phyloP scores from a whole-genome alignment of 768 basidiomycete genomes.

The Inosperma sp. region DNA sequence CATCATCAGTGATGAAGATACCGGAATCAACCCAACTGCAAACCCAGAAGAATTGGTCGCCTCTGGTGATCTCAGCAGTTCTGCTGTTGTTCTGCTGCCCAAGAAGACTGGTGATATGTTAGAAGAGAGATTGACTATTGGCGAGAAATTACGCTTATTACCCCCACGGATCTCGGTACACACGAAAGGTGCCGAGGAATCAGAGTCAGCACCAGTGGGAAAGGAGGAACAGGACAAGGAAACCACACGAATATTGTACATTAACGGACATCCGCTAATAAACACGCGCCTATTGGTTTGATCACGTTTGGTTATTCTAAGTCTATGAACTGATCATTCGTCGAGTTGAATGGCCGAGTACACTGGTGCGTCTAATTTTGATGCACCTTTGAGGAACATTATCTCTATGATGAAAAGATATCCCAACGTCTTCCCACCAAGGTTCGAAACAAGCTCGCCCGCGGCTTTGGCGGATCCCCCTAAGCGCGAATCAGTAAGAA shows the following conservation, averaged over 20 bases:
- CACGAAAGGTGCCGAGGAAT: slow-evolving; percentile 17
- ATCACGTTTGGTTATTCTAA: slow-evolving; percentile 14
- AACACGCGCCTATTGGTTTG: slow-evolving; percentile 71
- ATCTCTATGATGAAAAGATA: slow-evolving; percentile 94
- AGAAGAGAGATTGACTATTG: slow-evolving; percentile 49
- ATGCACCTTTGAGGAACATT: slow-evolving; percentile 64
- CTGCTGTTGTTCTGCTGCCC: slow-evolving; percentile 56
- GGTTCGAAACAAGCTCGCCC: slow-evolving; percentile 78
- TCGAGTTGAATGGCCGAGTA: slow-evolving; percentile 85
- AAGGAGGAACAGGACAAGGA: slow-evolving; percentile 30
- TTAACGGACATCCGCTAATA: slow-evolving; percentile 70
- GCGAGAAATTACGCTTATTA: slow-evolving; percentile 36
- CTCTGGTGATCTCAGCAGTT: slow-evolving; percentile 54
- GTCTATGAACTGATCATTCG: slow-evolving; percentile 36
- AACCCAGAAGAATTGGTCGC: slow-evolving; percentile 50
- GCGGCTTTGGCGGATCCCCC: slow-evolving; percentile 94
- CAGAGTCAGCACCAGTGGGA: slow-evolving; percentile 19
- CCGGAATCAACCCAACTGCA: slow-evolving; percentile 61
- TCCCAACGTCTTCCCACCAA: slow-evolving; percentile 81
- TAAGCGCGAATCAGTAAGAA: slow-evolving; percentile 25
- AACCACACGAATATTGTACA: slow-evolving; percentile 54
- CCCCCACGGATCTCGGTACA: slow-evolving; percentile 20
- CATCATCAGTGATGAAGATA: slow-evolving; percentile 62
- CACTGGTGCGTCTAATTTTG: slow-evolving; percentile 78
- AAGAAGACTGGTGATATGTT: slow-evolving; percentile 50